Evolutionary conservation across 2,329 filamentous ascomycete genomes (phyloP), one percentile per base, ranked within the genome.

Genomic region (Cytospora schulzeri): DNA sequence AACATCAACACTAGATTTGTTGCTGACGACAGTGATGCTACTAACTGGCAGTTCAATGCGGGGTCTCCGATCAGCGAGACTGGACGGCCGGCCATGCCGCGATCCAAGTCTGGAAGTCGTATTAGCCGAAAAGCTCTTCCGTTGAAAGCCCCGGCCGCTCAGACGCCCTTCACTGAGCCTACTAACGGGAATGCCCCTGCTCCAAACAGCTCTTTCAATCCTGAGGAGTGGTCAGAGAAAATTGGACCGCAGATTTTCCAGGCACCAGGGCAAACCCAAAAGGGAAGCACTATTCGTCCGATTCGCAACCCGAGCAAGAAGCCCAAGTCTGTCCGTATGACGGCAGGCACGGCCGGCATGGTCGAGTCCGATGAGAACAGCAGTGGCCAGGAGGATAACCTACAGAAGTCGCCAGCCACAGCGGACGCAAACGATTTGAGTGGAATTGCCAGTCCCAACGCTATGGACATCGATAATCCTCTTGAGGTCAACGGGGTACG

Each of bases 381-480:
- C 58, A 79, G 80, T 7, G 61, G 66, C 9, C 60, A 62, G 24
- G 80, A 80, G 52, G 79, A 77, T 62, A 17, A 7, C 14, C 15
- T 45, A 45, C 64, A 69, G 65, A 70, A 69, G 64, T 67, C 75
- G 58, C 57, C 66, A 12, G 50, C 57, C 8, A 28, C 64, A 15
- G 57, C 35, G n/a, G 51, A 60, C n/a, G 33, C 45, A 3, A 62
- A 56, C 41, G 60, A 64, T 12, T 9, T 64, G 11, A 45, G 54
- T 48, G 64, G 62, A 67, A 76, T 48, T 74, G 76, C 76, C 41
- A 86, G 82, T 67, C 83, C 85, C 3, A 84, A 82, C 64, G 85
- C 86, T 17, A 89, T 89, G 87, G 87, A 89, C 68, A 88, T 89
- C 58, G 87, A 89, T 69, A 80, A 83, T 5, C 84, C 85, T 24